Evolutionary conservation across 768 basidiomycete genomes (phyloP).

Genomic region (Termitomyces bulborhizus): DNA sequence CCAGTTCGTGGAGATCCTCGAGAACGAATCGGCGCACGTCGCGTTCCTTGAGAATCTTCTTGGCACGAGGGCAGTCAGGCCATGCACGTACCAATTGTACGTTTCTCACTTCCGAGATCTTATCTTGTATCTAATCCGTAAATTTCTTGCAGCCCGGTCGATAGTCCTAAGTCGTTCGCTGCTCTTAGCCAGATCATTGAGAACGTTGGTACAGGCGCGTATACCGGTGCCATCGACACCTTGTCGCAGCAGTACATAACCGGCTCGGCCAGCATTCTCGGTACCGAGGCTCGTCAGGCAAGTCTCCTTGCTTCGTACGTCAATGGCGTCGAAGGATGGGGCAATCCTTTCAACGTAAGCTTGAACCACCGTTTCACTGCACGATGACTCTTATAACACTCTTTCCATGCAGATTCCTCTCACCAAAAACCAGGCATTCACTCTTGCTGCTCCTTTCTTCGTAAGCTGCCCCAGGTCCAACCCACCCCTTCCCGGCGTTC

Average conservation of each 20-base stretch:
- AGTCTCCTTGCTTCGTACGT: conserved; percentile 5
- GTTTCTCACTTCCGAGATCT: not conserved
- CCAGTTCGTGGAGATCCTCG: conserved; percentile 5
- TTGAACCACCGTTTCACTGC: not conserved
- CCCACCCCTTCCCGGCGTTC: conserved; percentile 35
- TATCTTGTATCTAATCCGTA: not conserved
- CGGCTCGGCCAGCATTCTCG: conserved; percentile 9
- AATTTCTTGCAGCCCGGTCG: conserved; percentile 3
- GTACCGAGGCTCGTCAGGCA: conserved; percentile 13
- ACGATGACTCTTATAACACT: not conserved
- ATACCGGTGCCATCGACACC: conserved; percentile 3
- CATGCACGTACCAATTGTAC: conserved; percentile 11
- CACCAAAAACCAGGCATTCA: conserved; percentile 23
- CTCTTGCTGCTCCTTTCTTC: conserved; percentile 38
- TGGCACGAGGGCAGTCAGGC: not conserved
- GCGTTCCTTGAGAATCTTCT: conserved; percentile 4
- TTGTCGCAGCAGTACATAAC: conserved; percentile 9
- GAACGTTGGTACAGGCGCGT: conserved; percentile 11
- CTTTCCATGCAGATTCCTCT: conserved; percentile 21
- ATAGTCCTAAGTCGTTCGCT: conserved; percentile 2
- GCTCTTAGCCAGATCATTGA: conserved; percentile 7
- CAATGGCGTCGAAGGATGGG: conserved; percentile 11
- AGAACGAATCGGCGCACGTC: conserved; percentile 2
- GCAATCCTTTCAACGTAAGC: conserved; percentile 10
- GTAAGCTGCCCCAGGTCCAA: conserved; percentile 43